Percentiles rank a stretch among this genome's conserved stretches.
phyloP scores from a whole-genome alignment of 1,139 yeast genomes.

The Candida sp. region DNA sequence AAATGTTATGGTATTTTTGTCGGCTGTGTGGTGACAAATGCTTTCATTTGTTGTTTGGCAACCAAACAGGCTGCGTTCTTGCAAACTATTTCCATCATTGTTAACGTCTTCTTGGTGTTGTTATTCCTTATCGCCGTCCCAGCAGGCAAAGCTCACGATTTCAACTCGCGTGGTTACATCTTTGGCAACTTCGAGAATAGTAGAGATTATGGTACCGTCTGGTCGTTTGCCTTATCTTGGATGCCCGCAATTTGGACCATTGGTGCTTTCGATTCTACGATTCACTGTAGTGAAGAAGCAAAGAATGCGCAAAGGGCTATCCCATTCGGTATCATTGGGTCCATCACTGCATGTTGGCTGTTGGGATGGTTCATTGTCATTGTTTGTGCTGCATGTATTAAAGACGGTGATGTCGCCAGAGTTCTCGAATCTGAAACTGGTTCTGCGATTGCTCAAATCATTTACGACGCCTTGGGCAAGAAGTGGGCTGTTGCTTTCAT shows the following conservation, averaged over 20 bases:
- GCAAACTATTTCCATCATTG: slow-evolving; percentile 62
- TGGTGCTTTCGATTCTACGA: slow-evolving; percentile 73
- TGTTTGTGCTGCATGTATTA: slow-evolving; percentile 59
- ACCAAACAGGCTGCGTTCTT: slow-evolving; percentile 55
- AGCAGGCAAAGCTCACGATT: slow-evolving; percentile 39
- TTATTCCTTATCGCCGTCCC: slow-evolving; percentile 74
- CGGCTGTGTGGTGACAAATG: slow-evolving; percentile 31
- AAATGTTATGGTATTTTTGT: slow-evolving; percentile 42
- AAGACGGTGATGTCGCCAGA: slow-evolving; percentile 47
- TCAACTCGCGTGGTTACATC: slow-evolving; percentile 45
- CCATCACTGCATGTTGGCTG: slow-evolving; percentile 59
- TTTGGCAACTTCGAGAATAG: slow-evolving; percentile 60
- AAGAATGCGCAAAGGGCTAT: slow-evolving; percentile 68
- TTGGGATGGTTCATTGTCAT: slow-evolving; percentile 64
- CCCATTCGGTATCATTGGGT: slow-evolving; percentile 60
- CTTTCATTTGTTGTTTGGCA: slow-evolving; percentile 32
- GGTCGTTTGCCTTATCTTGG: slow-evolving; percentile 65
- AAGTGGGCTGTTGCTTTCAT: slow-evolving; percentile 72
- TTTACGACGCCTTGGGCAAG: slow-evolving; percentile 68
- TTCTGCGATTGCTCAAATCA: slow-evolving; percentile 67
- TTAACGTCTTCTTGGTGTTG: slow-evolving; percentile 57
- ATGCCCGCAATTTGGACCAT: slow-evolving; percentile 73
- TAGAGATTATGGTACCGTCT: slow-evolving; percentile 67
- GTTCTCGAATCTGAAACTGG: slow-evolving; percentile 51
- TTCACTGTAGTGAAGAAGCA: slow-evolving; percentile 78